Base-by-base conservation (phyloP, 257 asterid species). In the Haberlea rhodopensis region DNA sequence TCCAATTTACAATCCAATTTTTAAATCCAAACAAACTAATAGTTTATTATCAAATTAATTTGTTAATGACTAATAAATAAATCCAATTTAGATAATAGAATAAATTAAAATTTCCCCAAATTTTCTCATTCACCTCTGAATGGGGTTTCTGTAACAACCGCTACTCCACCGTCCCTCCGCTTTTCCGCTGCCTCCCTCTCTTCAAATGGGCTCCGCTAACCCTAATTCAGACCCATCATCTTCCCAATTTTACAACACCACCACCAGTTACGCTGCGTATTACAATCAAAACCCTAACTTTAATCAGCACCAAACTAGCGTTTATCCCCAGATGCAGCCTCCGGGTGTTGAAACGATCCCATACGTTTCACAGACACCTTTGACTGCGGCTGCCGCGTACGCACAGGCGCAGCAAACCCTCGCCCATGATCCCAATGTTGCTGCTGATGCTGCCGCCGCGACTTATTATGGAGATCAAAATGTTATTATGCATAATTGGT, bases 331-430 rank as follows among this genome's bases (percentile, higher is more conserved):
- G 25, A 66, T 66, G 15, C 73, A 52, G 57, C 79, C 81, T 32
- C 82, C 82, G 60, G 85, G 78, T 1, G 66, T 64, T 58, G 85
- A 77, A n/a, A 43, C 51, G 20, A 74, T 55, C 53, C 73, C 75
- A 31, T 72, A 62, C 53, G 72, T 72, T 15, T 43, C 20, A 27
- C 66, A 71, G 19, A 64, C 69, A 61, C 43, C 67, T 31, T 37
- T 22, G 20, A 10, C 70, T 43, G 2, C 51, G 51, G 8, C 51
- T 26, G 75, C 71, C 37, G 37, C 43, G 20, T 67, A 80, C 66
- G 67, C 53, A 13, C 51, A 7, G 51, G 7, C 20, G 34, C 82
- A 65, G 65, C 80, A 68, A 26, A 49, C 78, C 10, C 4, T 45
- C 55, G 10, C 49, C 51, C 69, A 1, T 46, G 76, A 68, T 67